phyloP scores from a whole-genome alignment of 805 yeast species.

The Sugiyamaella smithiae region DNA sequence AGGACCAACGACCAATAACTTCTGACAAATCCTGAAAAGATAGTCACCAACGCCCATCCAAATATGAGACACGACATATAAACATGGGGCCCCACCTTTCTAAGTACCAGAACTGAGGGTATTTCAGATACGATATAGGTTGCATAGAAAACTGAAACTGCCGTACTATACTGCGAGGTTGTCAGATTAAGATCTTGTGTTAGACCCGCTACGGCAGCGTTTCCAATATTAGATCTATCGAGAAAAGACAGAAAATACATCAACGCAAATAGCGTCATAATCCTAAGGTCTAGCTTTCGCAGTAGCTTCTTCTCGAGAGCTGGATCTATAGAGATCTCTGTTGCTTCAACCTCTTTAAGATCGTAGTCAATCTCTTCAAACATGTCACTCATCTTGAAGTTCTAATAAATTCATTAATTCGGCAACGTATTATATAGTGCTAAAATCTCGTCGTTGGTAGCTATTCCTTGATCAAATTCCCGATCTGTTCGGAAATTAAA shows the following conservation, averaged over 20 bases:
- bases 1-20: conserved; percentile 44
- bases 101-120: conserved; percentile 34
- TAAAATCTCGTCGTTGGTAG: too few species aligned
- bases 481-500: too few species aligned
- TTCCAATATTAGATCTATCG: conserved; percentile 38
- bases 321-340: too few species aligned
- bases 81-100: conserved; percentile 42
- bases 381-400: too few species aligned
- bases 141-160: conserved; percentile 41
- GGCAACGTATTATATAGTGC: too few species aligned
- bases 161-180: conserved; percentile 41
- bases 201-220: conserved; percentile 34
- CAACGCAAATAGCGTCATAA: conserved; percentile 32
- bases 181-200: conserved; percentile 37
- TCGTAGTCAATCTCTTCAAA: too few species aligned
- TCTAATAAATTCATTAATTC: too few species aligned
- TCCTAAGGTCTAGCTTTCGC: conserved; percentile 46
- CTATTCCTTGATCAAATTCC: too few species aligned
- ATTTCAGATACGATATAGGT: conserved; percentile 36
- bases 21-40: conserved; percentile 45
- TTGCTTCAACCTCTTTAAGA: too few species aligned
- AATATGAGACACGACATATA: conserved; percentile 48
- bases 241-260: conserved; percentile 33
- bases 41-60: conserved; percentile 44
- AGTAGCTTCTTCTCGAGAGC: conserved; percentile 43